These are phyloP conservation scores for Cadophora luteo-olivacea DNA, from an alignment of 2,329 filamentous ascomycete genomes.

Conservation along the genomic window DNA sequence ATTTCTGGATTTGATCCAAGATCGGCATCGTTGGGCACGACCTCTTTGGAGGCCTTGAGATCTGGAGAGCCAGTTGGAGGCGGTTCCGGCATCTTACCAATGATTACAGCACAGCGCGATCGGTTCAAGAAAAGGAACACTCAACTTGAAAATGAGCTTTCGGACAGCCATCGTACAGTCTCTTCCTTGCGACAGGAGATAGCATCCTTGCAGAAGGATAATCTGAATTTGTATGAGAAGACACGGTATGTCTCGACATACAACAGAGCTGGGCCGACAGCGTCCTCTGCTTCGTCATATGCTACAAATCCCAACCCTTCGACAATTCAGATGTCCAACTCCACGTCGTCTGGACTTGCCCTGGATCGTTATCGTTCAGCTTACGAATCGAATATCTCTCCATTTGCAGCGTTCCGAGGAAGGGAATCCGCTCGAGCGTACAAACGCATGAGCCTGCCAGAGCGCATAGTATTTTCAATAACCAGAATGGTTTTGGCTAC, in stretches of 20 bases:
- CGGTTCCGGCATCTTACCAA: slow-evolving; percentile 89
- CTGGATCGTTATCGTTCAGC: slow-evolving; percentile 88
- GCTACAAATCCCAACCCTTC: slow-evolving; percentile 77
- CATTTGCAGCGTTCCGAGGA: slow-evolving; percentile 95
- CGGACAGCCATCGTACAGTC: slow-evolving; percentile 80
- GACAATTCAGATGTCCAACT: slow-evolving; percentile 67
- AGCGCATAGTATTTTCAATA: slow-evolving; percentile 87
- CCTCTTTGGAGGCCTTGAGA: slow-evolving; percentile 63
- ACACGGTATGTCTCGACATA: slow-evolving; percentile 96
- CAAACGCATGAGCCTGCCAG: slow-evolving; percentile 90
- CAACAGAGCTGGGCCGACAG: slow-evolving; percentile 70
- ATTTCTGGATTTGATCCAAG: slow-evolving; percentile 93
- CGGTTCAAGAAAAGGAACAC: slow-evolving; percentile 96
- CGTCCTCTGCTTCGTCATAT: slow-evolving; percentile 70
- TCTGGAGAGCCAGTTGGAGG: slow-evolving; percentile 70
- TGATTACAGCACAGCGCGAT: slow-evolving; percentile 97
- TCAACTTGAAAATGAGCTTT: slow-evolving; percentile 88
- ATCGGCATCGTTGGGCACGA: slow-evolving; percentile 51
- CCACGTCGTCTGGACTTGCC: slow-evolving; percentile 66
- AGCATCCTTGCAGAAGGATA: slow-evolving; percentile 92
- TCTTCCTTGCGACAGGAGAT: slow-evolving; percentile 90
- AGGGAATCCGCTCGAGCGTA: slow-evolving; percentile 90
- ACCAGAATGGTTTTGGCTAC: slow-evolving; percentile 92
- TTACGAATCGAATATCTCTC: slow-evolving; percentile 94
- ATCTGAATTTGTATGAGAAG: slow-evolving; percentile 95